Percentiles rank a stretch among this genome's conserved stretches.
Conservation (phyloP, 2,329 filamentous ascomycete species). For the Pleurostoma richardsiae region DNA sequence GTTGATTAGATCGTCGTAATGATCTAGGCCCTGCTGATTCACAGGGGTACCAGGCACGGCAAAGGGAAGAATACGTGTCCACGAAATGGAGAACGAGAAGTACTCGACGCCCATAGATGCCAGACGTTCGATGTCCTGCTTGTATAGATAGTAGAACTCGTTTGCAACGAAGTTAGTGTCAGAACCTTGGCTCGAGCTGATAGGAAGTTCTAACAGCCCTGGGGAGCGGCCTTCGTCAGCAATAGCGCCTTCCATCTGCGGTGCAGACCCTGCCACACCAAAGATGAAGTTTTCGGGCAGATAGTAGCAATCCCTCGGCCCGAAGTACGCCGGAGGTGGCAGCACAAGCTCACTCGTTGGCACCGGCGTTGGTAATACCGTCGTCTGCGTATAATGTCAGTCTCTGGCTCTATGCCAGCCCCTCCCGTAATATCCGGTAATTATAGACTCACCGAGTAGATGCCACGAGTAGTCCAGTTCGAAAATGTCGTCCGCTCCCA, state of each 20-base stretch:
- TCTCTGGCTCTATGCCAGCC: no score
- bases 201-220: slow-evolving; percentile 32
- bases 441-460: slow-evolving; percentile 7
- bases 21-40: slow-evolving; percentile 43
- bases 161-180: slow-evolving; percentile 31
- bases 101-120: slow-evolving; percentile 45
- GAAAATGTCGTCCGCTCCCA: slow-evolving; percentile 25
- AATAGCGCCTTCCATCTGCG: slow-evolving; percentile 39
- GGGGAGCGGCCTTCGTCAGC: slow-evolving; percentile 37
- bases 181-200: slow-evolving; percentile 7
- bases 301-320: slow-evolving; percentile 39
- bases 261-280: slow-evolving; percentile 42
- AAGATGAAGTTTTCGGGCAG: slow-evolving; percentile 43
- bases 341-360: slow-evolving; percentile 49
- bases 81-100: slow-evolving; percentile 47
- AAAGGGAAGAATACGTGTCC: slow-evolving; percentile 48
- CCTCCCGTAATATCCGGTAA: no score
- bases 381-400: slow-evolving; percentile 27
- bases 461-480: slow-evolving; percentile 22
- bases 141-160: slow-evolving; percentile 51
- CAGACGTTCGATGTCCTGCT: slow-evolving; percentile 49
- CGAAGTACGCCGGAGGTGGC: slow-evolving; percentile 47
- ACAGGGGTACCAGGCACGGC: slow-evolving; percentile 42
- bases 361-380: slow-evolving; percentile 48
- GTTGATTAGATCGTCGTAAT: slow-evolving; percentile 50